These are phyloP conservation scores for Thielaviopsis musarum DNA, from an alignment of 2,329 filamentous ascomycete species.

Conservation along the genomic window DNA sequence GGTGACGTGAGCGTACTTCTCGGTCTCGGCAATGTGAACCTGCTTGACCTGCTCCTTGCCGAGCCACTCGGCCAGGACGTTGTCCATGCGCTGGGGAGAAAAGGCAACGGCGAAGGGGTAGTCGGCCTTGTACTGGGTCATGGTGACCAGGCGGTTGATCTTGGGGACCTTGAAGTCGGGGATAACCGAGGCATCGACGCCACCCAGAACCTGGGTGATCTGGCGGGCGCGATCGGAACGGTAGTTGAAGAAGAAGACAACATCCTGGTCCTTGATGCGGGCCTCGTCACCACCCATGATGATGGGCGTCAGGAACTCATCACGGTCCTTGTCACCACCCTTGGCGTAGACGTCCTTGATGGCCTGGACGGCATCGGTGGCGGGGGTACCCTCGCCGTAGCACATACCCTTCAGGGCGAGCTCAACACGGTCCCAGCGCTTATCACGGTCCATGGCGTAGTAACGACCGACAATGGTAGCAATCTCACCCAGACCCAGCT, in stretches of 20 bases:
- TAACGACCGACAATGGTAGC: conserved; percentile 90
- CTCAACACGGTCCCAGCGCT: conserved; percentile 94
- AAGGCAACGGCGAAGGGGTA: conserved; percentile 89
- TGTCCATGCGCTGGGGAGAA: conserved; percentile 86
- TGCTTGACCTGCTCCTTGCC: conserved; percentile 79
- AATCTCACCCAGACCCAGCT: conserved; percentile 73
- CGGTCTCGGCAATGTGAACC: conserved; percentile 93
- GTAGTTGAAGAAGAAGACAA: conserved; percentile 99
- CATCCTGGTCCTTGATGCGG: conserved; percentile 77
- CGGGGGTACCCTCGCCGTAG: conserved; percentile 71
- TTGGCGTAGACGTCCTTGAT: conserved; percentile 78
- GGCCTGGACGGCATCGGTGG: conserved; percentile 67
- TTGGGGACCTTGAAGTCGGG: conserved; percentile 91
- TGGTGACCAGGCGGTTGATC: conserved; percentile 70
- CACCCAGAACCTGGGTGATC: conserved; percentile 84
- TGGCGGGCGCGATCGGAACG: conserved; percentile 94
- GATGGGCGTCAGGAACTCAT: conserved; percentile 97
- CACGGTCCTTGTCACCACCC: conserved; percentile 51
- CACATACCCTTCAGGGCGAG: conserved; percentile 76
- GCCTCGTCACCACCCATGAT: conserved; percentile 76
- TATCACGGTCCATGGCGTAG: conserved; percentile 98
- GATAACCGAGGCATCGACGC: conserved; percentile 75
- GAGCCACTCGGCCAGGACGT: conserved; percentile 95
- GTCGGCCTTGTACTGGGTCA: conserved; percentile 96
- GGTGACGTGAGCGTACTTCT: conserved; percentile 98